Percentiles rank a stretch among this genome's conserved stretches.
Evolutionary conservation across 352 stramenopile genomes (phyloP).

Genomic region (Aphanomyces cochlioides): DNA sequence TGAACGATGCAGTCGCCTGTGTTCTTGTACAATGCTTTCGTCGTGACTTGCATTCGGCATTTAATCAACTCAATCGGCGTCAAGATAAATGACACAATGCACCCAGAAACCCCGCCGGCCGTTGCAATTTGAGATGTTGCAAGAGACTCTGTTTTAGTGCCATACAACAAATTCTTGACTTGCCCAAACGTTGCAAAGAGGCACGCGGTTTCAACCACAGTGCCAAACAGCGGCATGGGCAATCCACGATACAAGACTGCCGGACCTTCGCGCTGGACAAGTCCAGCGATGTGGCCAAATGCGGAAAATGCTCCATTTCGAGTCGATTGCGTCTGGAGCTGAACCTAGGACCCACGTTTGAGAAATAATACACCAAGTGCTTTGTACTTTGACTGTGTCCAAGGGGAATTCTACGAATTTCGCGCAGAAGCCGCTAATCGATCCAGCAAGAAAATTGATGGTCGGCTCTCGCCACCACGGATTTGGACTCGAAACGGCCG

Average conservation of each 20-base stretch:
- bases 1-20: slow-evolving; percentile 38
- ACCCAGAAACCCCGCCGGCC: slow-evolving; percentile 38
- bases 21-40: slow-evolving; percentile 35
- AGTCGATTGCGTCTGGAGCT: slow-evolving; percentile 26
- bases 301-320: background rate
- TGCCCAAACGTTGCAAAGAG: slow-evolving; percentile 30
- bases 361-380: background rate
- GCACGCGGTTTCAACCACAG: slow-evolving; percentile 25
- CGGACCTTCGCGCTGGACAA: slow-evolving; percentile 22
- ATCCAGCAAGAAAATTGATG: slow-evolving; percentile 27
- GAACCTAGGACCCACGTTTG: background rate
- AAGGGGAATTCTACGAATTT: slow-evolving; percentile 32
- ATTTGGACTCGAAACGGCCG: background rate
- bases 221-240: slow-evolving; percentile 28
- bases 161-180: slow-evolving; percentile 28
- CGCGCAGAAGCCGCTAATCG: slow-evolving; percentile 20
- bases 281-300: slow-evolving; percentile 12
- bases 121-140: slow-evolving; percentile 35
- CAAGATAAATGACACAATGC: slow-evolving; percentile 38
- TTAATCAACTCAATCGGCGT: slow-evolving; percentile 51
- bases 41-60: slow-evolving; percentile 39
- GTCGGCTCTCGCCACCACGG: slow-evolving; percentile 27
- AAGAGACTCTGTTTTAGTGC: slow-evolving; percentile 33
- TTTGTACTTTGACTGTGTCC: slow-evolving; percentile 30
- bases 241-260: slow-evolving; percentile 25